phyloP scores from a whole-genome alignment of 2,329 filamentous ascomycete species.

The Hypoxylon sp. region DNA sequence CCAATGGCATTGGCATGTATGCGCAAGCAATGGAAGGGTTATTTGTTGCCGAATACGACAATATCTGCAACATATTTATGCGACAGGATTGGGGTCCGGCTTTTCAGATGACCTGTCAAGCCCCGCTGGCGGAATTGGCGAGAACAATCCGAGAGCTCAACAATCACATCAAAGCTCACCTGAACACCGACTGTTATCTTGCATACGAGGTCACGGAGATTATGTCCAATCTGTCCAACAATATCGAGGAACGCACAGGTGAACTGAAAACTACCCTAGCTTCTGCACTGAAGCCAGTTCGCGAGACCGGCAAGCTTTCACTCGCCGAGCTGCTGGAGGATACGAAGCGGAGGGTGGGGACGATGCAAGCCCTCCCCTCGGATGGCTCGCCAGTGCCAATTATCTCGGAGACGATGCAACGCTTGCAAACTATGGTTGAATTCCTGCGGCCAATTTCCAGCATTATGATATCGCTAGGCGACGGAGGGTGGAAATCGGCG shows the following conservation, averaged over 20 bases:
- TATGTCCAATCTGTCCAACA: slow-evolving; percentile 79
- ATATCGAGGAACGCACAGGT: slow-evolving; percentile 82
- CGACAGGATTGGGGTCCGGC: slow-evolving; percentile 84
- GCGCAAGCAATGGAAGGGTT: slow-evolving; percentile 87
- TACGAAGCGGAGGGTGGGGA: slow-evolving; percentile 73
- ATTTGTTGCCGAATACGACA: slow-evolving; percentile 88
- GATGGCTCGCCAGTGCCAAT: slow-evolving; percentile 83
- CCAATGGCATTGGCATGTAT: slow-evolving; percentile 91
- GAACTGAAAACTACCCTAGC: slow-evolving; percentile 85
- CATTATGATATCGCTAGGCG: slow-evolving; percentile 90
- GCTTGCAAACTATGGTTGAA: slow-evolving; percentile 84
- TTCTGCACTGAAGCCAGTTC: slow-evolving; percentile 85
- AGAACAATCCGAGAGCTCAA: slow-evolving; percentile 90
- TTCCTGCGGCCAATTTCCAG: slow-evolving; percentile 87
- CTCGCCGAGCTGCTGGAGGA: slow-evolving; percentile 86
- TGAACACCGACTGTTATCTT: slow-evolving; percentile 91
- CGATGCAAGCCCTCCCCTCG: slow-evolving; percentile 72
- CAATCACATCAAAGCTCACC: slow-evolving; percentile 83
- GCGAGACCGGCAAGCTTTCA: slow-evolving; percentile 90
- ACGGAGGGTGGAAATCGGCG: slow-evolving; percentile 83
- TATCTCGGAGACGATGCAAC: slow-evolving; percentile 84
- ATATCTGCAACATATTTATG: slow-evolving; percentile 85
- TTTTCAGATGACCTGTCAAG: slow-evolving; percentile 80
- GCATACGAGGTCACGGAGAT: slow-evolving; percentile 96
- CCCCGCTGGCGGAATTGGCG: slow-evolving; percentile 80